Evolutionary conservation across 257 asterid genomes (phyloP), one percentile per base, ranked within the genome.

Genomic region (Eucommia ulmoides): DNA sequence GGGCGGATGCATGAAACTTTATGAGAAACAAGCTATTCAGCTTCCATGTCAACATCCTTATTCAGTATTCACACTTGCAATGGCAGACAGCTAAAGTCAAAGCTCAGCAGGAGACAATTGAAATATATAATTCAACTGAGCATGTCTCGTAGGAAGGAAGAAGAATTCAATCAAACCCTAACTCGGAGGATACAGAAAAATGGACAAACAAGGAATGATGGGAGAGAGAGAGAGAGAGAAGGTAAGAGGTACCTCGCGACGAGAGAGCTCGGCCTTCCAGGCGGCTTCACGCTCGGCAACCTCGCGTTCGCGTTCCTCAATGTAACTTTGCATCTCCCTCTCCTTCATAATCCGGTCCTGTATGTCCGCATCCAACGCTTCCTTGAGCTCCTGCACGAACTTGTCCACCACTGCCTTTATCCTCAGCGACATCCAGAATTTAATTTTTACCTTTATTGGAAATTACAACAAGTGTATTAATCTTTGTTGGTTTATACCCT

Each of bases 241-340:
- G n/a, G n/a, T n/a, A n/a, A n/a, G n/a, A n/a, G n/a, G 72, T 70
- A 82, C 97, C 94, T 85, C 96, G 25, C 98, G 98, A 49, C 98
- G 94, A 55, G 98, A 85, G 60, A 89, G 94, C 50, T 89, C 92
- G 2, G 96, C 98, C 74, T 89, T 89, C 98, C 98, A 89, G 45
- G 98, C 98, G 24, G 96, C 96, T 77, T 89, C 98, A 0, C 98
- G 91, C 62, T 89, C 98, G 3, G 98, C 94, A 44, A 89, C 98
- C 72, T 89, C 96, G 2, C 98, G 94, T 54, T 89, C 96, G 2
- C 98, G 86, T 58, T 89, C 96, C 62, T 82, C 94, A 2, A 89
- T 89, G 66, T 89, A 89, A 68, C 98, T 85, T 80, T 89, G 98
- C 98, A 89, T 82, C 83, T 89, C 98, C 62, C 96, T 71, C 63